Conservation (phyloP, 345 rosid genomes). For the Geranium rotundifolium region DNA sequence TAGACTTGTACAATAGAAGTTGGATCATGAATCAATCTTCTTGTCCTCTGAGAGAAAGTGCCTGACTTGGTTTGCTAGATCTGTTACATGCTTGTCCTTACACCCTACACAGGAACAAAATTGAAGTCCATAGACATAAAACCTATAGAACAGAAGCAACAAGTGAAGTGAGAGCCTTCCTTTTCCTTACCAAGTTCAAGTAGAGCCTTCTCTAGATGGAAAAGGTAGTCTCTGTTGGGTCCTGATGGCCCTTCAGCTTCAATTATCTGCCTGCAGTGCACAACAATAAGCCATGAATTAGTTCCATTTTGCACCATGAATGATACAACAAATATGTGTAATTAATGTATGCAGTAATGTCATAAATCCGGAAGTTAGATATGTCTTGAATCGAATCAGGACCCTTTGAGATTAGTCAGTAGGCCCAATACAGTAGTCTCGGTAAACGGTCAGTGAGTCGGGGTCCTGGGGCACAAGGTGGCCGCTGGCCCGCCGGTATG, state of each 20-base stretch:
- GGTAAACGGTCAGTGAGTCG: no score
- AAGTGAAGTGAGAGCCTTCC: conserved; percentile 1
- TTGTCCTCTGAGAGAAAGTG: conserved; percentile 21
- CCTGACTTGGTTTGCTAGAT: conserved; percentile 59
- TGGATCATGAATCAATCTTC: no score
- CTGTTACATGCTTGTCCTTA: conserved; percentile 62
- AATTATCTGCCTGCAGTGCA: conserved; percentile 48
- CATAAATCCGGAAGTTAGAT: no score
- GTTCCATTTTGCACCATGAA: no score
- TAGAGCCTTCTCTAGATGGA: conserved; percentile 67
- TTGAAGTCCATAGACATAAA: background rate
- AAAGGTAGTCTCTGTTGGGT: conserved; percentile 80
- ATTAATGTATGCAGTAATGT: no score
- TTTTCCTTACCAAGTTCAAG: conserved; percentile 31
- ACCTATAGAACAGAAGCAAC: background rate
- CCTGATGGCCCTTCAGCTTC: conserved; percentile 86
- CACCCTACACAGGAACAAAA: conserved; percentile 27
- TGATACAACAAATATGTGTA: no score
- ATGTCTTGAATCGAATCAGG: no score
- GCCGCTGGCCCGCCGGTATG: no score
- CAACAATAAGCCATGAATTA: background rate
- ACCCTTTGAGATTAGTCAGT: no score
- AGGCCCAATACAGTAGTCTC: no score
- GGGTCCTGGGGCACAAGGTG: no score
- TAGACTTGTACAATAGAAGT: no score